phyloP scores from a whole-genome alignment of 768 basidiomycete genomes.

The Lentinula raphanica region DNA sequence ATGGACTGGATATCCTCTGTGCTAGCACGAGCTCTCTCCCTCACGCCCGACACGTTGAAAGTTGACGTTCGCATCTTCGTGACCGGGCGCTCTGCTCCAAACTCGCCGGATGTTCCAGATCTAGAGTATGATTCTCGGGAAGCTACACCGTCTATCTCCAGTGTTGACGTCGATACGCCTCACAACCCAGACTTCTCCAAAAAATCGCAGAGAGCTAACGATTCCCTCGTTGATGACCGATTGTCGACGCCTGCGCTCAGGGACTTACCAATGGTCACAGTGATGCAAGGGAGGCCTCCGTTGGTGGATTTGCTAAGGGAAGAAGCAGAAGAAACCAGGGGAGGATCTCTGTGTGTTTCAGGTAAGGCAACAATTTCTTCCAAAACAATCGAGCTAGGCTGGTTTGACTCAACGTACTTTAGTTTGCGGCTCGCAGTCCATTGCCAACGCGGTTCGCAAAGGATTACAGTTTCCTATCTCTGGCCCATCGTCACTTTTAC shows the following conservation, averaged over 20 bases:
- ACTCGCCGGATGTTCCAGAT: neutral
- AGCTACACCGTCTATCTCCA: neutral
- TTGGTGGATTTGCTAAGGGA: constrained; percentile 16
- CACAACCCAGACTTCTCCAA: neutral
- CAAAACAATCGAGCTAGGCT: neutral
- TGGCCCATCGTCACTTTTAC: constrained; percentile 20
- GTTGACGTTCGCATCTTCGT: constrained; percentile 29
- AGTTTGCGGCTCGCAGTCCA: constrained; percentile 22
- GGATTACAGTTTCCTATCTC: constrained; percentile 19
- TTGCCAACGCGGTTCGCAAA: constrained; percentile 14
- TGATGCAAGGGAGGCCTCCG: constrained; percentile 17
- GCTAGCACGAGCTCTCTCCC: constrained; percentile 13
- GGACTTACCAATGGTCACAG: neutral
- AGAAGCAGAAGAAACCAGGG: constrained; percentile 12
- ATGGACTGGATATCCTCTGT: constrained; percentile 24
- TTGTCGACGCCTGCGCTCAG: neutral
- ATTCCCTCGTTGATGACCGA: neutral
- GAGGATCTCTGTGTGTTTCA: constrained; percentile 20
- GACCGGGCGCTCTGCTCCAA: constrained; percentile 3
- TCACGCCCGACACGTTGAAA: constrained; percentile 22
- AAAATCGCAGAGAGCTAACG: neutral
- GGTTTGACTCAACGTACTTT: neutral
- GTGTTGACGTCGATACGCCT: neutral
- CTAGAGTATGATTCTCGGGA: neutral
- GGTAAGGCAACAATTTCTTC: constrained; percentile 13